Conservation (phyloP, 1,139 yeast species). For the Saccharomyces hybrid region DNA sequence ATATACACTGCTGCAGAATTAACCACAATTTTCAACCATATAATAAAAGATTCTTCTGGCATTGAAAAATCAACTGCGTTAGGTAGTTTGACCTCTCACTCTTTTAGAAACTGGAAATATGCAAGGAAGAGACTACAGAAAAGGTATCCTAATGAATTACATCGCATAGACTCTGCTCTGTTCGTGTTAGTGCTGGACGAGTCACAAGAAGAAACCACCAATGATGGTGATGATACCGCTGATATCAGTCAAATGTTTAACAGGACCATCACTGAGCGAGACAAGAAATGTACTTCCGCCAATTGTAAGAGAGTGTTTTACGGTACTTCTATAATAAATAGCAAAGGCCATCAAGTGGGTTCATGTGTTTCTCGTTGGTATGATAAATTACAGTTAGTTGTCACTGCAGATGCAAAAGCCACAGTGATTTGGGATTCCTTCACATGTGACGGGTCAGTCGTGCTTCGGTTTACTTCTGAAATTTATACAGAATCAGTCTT, state of each 20-base stretch:
- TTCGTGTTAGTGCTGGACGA: conserved; percentile 64
- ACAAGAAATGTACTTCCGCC: conserved; percentile 11
- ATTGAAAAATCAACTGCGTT: conserved; percentile 45
- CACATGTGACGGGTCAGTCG: conserved; percentile 73
- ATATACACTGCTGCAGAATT: conserved; percentile 52
- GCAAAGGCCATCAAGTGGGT: conserved; percentile 57
- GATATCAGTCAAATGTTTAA: conserved; percentile 19
- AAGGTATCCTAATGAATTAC: conserved; percentile 39
- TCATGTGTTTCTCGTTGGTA: conserved; percentile 76
- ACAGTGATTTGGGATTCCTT: conserved; percentile 72
- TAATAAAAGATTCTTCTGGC: conserved; percentile 43
- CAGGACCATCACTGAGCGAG: conserved; percentile 6
- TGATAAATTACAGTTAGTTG: conserved; percentile 63
- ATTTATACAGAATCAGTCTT: conserved; percentile 67
- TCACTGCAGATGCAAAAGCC: conserved; percentile 63
- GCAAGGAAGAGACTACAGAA: conserved; percentile 44
- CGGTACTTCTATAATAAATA: conserved; percentile 52
- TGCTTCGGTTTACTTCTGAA: conserved; percentile 64
- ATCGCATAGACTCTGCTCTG: conserved; percentile 52
- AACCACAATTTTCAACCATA: conserved; percentile 41
- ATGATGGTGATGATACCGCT: conserved; percentile 18
- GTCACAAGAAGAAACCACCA: conserved; percentile 46
- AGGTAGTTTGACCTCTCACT: conserved; percentile 65
- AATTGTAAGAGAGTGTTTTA: conserved; percentile 46
- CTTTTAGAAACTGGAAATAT: conserved; percentile 52